Evolutionary conservation across 2,329 filamentous ascomycete genomes (phyloP).

Genomic region (Aspergillus sp.): DNA sequence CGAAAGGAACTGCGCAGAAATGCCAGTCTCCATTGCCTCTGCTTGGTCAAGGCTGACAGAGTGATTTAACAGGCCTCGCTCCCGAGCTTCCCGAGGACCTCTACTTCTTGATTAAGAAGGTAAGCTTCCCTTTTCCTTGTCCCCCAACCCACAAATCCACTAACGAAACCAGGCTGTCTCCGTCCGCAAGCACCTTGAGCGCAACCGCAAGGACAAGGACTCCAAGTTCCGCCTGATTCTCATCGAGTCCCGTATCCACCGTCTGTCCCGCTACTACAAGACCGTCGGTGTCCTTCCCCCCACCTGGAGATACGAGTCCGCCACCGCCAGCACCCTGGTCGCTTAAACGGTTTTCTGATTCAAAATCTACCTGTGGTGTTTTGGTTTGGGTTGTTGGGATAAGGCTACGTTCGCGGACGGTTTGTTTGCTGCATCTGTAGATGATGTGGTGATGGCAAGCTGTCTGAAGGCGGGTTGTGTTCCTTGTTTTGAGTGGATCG

Average conservation of each 20-base stretch:
- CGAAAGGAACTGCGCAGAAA: conserved; percentile 19
- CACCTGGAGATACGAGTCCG: conserved; percentile 98
- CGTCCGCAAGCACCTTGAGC: conserved; percentile 99
- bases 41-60: conserved; percentile 88
- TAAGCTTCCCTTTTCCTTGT: conserved; percentile 31
- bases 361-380: no score
- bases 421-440: no score
- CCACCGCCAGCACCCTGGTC: conserved; percentile 90
- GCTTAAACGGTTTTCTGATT: conserved; percentile 52
- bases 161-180: conserved; percentile 65
- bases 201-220: conserved; percentile 99
- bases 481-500: no score
- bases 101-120: conserved; percentile 99
- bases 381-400: no score
- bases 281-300: conserved; percentile 75
- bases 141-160: neutral
- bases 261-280: conserved; percentile 99
- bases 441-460: no score
- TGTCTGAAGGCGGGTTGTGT: no score
- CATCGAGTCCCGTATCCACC: conserved; percentile 99
- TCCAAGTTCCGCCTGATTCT: conserved; percentile 99
- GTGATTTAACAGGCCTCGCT: conserved; percentile 91
- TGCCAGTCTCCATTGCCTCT: conserved; percentile 58
- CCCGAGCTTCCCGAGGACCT: conserved; percentile 99
- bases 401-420: no score